A percentile compares a stretch with the other conserved stretches of the same genome.
phyloP scores from a whole-genome alignment of 176 grass and related monocot genomes.

The Carex cristatella region DNA sequence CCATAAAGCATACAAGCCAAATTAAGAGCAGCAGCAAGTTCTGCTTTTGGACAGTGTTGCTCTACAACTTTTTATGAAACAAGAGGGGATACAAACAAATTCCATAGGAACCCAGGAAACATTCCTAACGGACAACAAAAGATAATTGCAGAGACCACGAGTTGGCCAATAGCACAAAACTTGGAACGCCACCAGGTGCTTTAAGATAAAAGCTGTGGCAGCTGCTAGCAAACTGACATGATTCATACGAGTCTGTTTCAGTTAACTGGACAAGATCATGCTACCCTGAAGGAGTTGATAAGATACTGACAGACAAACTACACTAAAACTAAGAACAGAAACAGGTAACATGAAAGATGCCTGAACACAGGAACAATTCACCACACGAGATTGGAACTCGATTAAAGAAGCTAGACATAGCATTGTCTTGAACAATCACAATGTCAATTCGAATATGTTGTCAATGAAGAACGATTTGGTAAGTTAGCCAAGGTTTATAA shows the following conservation, averaged over 20 bases:
- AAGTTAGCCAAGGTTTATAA: background rate
- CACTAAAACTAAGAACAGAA: no score
- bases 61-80: background rate
- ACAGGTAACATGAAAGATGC: no score
- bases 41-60: background rate
- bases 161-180: background rate
- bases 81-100: background rate
- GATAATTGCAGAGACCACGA: background rate
- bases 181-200: background rate
- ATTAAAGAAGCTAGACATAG: background rate
- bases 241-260: no score
- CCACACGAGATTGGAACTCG: background rate
- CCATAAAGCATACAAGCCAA: background rate
- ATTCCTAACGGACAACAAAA: background rate
- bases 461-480: background rate
- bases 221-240: background rate
- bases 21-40: background rate
- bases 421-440: background rate
- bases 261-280: no score
- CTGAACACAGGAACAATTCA: background rate
- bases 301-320: no score
- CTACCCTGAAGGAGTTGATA: no score
- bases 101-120: background rate
- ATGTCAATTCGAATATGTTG: background rate
- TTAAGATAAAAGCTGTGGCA: background rate